These are phyloP conservation scores for Ogataea salicorniae DNA, from an alignment of 805 yeast genomes.

Conservation along the genomic window DNA sequence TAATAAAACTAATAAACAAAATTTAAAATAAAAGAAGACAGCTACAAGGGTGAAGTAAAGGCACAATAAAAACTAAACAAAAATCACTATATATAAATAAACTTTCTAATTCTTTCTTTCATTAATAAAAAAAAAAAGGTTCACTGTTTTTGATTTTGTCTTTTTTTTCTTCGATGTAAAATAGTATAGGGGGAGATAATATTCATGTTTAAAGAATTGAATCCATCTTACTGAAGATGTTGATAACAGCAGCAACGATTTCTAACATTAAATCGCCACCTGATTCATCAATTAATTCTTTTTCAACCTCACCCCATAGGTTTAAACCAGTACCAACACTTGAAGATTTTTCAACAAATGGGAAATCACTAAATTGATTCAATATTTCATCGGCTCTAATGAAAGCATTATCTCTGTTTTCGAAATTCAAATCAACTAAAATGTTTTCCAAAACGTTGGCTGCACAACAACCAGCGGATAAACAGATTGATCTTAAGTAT, in stretches of 20 bases:
- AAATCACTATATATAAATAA: background rate
- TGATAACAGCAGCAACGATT: conserved; percentile 86
- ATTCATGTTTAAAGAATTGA: conserved; percentile 51
- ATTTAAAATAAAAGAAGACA: background rate
- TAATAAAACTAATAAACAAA: background rate
- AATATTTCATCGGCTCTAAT: conserved; percentile 91
- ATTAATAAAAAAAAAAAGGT: background rate
- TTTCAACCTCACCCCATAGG: conserved; percentile 43
- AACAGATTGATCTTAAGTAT: conserved; percentile 69
- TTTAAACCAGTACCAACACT: conserved; percentile 70
- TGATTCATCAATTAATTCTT: conserved; percentile 47
- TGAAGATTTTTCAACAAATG: conserved; percentile 55
- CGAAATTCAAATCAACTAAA: conserved; percentile 68
- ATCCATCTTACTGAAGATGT: conserved; percentile 90
- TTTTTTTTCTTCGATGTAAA: background rate
- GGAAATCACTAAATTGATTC: conserved; percentile 77
- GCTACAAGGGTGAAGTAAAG: background rate
- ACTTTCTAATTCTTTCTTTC: no score
- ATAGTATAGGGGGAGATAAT: conserved; percentile 1
- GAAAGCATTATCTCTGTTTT: conserved; percentile 87
- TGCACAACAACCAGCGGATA: conserved; percentile 87
- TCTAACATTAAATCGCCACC: conserved; percentile 68
- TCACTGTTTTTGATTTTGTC: background rate
- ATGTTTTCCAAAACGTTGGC: conserved; percentile 95
- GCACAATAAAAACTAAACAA: background rate